phyloP scores from a whole-genome alignment of 345 rosid species.

The Boechera stricta region DNA sequence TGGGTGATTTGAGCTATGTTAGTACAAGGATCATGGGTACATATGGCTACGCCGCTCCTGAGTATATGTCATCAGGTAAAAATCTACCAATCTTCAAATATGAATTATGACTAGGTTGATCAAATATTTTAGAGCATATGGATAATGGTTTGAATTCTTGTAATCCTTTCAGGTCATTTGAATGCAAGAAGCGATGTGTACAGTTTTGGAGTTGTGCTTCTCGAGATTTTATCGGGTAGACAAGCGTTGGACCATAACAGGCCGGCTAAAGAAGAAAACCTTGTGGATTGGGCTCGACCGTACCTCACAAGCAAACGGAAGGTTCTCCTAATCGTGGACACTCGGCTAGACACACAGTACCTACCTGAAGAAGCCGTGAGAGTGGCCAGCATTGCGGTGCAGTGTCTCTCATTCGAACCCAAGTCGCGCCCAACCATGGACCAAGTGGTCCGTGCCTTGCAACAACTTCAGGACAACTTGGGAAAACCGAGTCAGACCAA shows the following conservation, averaged over 20 bases:
- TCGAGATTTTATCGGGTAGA: slow-evolving; percentile 87
- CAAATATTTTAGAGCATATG: neutral
- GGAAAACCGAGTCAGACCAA: slow-evolving; percentile 40
- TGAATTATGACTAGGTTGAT: neutral
- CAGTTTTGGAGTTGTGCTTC: slow-evolving; percentile 90
- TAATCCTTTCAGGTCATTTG: slow-evolving; percentile 61
- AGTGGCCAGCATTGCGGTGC: slow-evolving; percentile 61
- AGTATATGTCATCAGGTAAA: slow-evolving; percentile 71
- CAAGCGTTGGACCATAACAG: slow-evolving; percentile 83
- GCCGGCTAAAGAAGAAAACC: slow-evolving; percentile 75
- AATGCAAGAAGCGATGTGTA: slow-evolving; percentile 83
- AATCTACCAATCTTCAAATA: neutral
- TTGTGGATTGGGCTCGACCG: slow-evolving; percentile 94
- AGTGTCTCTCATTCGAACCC: slow-evolving; percentile 74
- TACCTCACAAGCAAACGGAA: slow-evolving; percentile 75
- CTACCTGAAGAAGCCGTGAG: slow-evolving; percentile 56
- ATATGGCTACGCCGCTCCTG: slow-evolving; percentile 60
- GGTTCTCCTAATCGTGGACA: slow-evolving; percentile 73
- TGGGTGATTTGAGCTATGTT: slow-evolving; percentile 77
- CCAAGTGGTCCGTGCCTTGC: slow-evolving; percentile 69
- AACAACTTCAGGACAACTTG: slow-evolving; percentile 59
- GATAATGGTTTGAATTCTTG: slow-evolving; percentile 17
- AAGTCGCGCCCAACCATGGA: slow-evolving; percentile 79
- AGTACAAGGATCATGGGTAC: slow-evolving; percentile 97
- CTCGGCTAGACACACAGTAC: slow-evolving; percentile 69